Percentiles rank a stretch among this genome's conserved stretches.
Evolutionary conservation across 2,329 filamentous ascomycete genomes (phyloP).

Genomic region (Arthrinium puccinioides): DNA sequence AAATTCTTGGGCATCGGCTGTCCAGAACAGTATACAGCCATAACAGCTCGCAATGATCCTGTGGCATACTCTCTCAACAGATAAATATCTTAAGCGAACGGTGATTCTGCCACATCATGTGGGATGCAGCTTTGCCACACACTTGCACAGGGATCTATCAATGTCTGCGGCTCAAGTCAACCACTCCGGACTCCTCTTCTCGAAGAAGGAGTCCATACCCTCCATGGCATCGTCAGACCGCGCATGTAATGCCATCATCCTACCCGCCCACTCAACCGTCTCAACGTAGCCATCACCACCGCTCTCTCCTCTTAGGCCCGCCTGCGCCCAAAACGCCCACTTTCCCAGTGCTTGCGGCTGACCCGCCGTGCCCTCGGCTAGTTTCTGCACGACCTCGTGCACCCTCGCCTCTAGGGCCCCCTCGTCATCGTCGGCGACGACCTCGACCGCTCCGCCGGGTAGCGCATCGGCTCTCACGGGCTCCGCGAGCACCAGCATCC

Average conservation of each 20-base stretch:
- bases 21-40: too few species aligned
- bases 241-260: slow-evolving; percentile 22
- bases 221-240: slow-evolving; percentile 18
- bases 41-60: too few species aligned
- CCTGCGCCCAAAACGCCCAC: slow-evolving; percentile 27
- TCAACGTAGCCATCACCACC: slow-evolving; percentile 11
- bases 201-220: slow-evolving; percentile 18
- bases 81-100: too few species aligned
- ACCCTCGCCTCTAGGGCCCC: slow-evolving; percentile 18
- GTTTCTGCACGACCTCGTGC: slow-evolving; percentile 12
- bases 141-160: neutral
- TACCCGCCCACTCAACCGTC: slow-evolving; percentile 18
- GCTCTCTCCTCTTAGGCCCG: slow-evolving; percentile 8
- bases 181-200: slow-evolving; percentile 19
- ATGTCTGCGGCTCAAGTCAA: slow-evolving; percentile 6
- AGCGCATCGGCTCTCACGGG: slow-evolving; percentile 15
- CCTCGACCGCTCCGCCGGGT: slow-evolving; percentile 17
- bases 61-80: too few species aligned
- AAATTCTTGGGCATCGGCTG: too few species aligned
- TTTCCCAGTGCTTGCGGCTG: slow-evolving; percentile 25
- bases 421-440: slow-evolving; percentile 9
- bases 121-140: too few species aligned
- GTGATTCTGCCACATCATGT: too few species aligned
- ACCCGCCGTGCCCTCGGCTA: slow-evolving; percentile 13
- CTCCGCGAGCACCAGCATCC: slow-evolving; percentile 22